Base-by-base conservation (phyloP, 176 grass and related monocot species). In the Phragmites australis region DNA sequence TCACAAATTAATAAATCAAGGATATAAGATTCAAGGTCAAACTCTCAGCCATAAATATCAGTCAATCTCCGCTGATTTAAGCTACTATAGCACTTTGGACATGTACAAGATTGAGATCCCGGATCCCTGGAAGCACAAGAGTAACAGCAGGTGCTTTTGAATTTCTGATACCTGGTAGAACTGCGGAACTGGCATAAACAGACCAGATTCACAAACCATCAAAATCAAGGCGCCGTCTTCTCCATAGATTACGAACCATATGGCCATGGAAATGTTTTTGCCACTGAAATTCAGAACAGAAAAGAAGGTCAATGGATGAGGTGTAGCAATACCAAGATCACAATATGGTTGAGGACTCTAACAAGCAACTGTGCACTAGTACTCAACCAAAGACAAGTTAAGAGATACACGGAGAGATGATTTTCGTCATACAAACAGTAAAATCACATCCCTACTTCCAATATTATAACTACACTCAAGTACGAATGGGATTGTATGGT, bases 221-320 rank as follows among this genome's bases (percentile, higher is more conserved):
- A 6, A 19, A 37, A 46, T n/a, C 56, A 64, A 66, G 57, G n/a
- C 9, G 16, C 40, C 13, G 6, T 34, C 57, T 82, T 65, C 65
- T 13, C 70, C 45, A 25, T n/a, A 31, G 76, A 17, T 61, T 84
- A 92, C 40, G 80, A 77, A 21, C 74, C 83, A 25, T 87, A 85
- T 6, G 90, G 87, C 76, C 72, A 69, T 6, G 76, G 81, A 50
- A 93, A 93, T 47, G 87, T 84, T 63, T 90, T 87, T 0, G 27
- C 76, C 87, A 90, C 91, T 93, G 91, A 68, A 87, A 87, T 73
- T 68, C 53, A 75, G 9, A 86, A 55, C 1, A 29, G 56, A 61
- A 46, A 37, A 52, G n/a, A 71, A 61, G 5, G 19, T 73, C 47
- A 58, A 71, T 19, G 69, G 26, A 39, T 4, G 49, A 75, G 53